phyloP scores from a whole-genome alignment of 768 basidiomycete genomes.

The Tylopilus sp. region DNA sequence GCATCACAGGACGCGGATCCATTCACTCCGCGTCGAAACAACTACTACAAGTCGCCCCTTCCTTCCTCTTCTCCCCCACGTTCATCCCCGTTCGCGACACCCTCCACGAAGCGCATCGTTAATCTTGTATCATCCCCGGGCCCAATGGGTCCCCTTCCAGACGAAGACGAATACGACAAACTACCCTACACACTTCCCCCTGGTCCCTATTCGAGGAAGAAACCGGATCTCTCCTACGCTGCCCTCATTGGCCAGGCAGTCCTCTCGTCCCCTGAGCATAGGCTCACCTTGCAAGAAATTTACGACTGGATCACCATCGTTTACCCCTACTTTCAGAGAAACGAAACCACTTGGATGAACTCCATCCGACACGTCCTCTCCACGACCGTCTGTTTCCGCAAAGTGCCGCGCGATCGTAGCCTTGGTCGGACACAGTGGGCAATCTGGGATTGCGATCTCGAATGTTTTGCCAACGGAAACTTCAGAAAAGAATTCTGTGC shows the following conservation, averaged over 20 bases:
- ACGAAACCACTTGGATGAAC: slow-evolving; percentile 97
- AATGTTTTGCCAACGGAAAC: slow-evolving; percentile 81
- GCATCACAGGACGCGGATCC: slow-evolving; percentile 38
- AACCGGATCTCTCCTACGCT: slow-evolving; percentile 90
- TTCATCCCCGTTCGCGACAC: slow-evolving; percentile 63
- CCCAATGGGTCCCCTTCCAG: slow-evolving; percentile 63
- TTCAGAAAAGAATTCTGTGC: slow-evolving; percentile 62
- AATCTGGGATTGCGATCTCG: slow-evolving; percentile 76
- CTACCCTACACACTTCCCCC: slow-evolving; percentile 77
- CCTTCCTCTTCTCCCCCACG: slow-evolving; percentile 60
- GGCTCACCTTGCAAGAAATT: slow-evolving; percentile 91
- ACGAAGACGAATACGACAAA: slow-evolving; percentile 61
- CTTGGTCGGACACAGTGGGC: slow-evolving; percentile 87
- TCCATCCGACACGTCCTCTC: slow-evolving; percentile 96
- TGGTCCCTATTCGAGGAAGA: slow-evolving; percentile 75
- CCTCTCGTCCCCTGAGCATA: slow-evolving; percentile 75
- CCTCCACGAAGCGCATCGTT: slow-evolving; percentile 50
- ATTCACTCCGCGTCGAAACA: slow-evolving; percentile 48
- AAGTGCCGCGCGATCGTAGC: slow-evolving; percentile 71
- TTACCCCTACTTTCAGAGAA: slow-evolving; percentile 90
- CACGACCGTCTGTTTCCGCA: slow-evolving; percentile 88
- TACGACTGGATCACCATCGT: slow-evolving; percentile 95
- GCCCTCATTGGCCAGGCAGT: slow-evolving; percentile 96
- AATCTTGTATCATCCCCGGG: slow-evolving; percentile 86
- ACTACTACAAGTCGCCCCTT: slow-evolving; percentile 45